Percentiles rank a stretch among this genome's conserved stretches.
Conservation (phyloP, 768 basidiomycete species). For the Suillus decipiens region DNA sequence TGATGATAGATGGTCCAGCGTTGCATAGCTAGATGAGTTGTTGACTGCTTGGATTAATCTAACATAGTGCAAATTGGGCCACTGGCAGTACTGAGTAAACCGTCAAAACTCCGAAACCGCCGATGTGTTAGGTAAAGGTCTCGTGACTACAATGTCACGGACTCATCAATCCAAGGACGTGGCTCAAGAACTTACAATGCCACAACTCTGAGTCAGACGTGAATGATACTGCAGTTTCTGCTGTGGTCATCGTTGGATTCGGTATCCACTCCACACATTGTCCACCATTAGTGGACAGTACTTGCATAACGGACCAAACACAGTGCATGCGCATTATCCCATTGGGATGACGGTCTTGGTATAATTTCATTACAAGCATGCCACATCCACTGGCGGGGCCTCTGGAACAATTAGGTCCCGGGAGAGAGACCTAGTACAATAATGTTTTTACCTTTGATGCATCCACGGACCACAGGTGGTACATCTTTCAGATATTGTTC, state of each 20-base stretch:
- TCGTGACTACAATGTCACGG: no score
- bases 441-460: background rate
- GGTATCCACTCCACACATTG: background rate
- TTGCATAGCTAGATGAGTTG: no score
- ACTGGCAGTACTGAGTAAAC: no score
- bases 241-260: background rate
- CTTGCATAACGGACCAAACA: background rate
- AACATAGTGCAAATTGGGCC: no score
- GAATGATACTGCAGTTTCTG: background rate
- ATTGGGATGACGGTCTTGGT: background rate
- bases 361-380: background rate
- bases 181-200: no score
- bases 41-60: no score
- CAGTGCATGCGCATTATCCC: background rate
- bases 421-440: background rate
- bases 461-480: background rate
- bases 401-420: constrained; percentile 1
- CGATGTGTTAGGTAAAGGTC: no score
- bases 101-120: no score
- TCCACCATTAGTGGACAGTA: background rate
- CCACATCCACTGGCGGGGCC: background rate
- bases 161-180: no score
- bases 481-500: background rate
- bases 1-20: no score
- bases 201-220: no score